phyloP scores from a whole-genome alignment of 345 rosid species.

The Eucalyptus cladocalyx region DNA sequence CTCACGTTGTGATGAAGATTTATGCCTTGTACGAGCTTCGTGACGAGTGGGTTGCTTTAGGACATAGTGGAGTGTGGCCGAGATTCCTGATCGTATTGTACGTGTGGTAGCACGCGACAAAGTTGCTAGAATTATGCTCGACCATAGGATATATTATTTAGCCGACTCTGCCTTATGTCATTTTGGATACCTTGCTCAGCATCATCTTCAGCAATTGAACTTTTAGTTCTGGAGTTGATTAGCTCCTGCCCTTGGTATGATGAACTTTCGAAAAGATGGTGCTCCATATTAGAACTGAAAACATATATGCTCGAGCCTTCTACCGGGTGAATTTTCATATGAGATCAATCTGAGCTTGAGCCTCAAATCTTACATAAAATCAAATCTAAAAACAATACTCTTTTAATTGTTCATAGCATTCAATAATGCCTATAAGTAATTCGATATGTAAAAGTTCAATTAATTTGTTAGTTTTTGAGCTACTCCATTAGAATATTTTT shows the following conservation, averaged over 20 bases:
- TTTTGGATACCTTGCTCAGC: neutral
- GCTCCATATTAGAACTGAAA: neutral
- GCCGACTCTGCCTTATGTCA: neutral
- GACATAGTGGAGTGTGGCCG: neutral
- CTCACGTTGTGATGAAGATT: neutral
- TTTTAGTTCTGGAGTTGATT: neutral
- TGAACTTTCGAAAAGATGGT: neutral
- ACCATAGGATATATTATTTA: neutral
- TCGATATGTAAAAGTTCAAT: too few relatives aligned
- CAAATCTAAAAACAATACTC: neutral
- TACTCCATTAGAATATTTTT: too few relatives aligned
- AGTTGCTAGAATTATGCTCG: accelerated
- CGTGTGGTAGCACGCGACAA: neutral
- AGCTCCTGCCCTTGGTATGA: neutral
- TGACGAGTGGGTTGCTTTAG: neutral
- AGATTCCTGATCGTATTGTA: neutral
- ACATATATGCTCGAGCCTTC: neutral
- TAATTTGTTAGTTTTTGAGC: neutral
- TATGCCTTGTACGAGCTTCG: neutral
- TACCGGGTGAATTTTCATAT: neutral
- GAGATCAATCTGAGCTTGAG: neutral
- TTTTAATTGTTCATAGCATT: neutral
- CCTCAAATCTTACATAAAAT: neutral
- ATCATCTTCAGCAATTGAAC: neutral
- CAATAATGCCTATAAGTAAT: neutral